Percentiles rank a stretch among this genome's conserved stretches.
These are phyloP conservation scores for Penicillium simplicissimum DNA, from an alignment of 495 filamentous ascomycete genomes.

Conservation along the genomic window DNA sequence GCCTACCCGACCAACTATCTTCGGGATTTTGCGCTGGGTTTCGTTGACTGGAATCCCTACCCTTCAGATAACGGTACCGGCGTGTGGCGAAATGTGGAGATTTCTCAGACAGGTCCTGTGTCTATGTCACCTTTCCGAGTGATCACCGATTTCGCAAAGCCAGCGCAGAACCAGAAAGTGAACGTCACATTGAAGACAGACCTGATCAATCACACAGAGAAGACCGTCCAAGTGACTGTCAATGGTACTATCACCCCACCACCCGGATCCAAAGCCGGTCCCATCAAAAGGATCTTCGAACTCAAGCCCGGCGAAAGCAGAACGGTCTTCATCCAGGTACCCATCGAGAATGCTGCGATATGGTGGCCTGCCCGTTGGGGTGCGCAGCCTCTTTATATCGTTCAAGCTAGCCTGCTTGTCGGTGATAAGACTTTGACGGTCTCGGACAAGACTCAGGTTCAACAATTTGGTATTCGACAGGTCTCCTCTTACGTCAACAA, in stretches of 20 bases:
- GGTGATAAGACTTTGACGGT: constrained; percentile 19
- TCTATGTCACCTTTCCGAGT: constrained; percentile 52
- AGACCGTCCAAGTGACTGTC: constrained; percentile 35
- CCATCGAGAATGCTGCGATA: constrained; percentile 57
- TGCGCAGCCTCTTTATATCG: constrained; percentile 66
- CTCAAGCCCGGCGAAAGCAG: constrained; percentile 41
- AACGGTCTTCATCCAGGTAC: constrained; percentile 36
- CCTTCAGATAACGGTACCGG: constrained; percentile 61
- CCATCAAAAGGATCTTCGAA: constrained; percentile 33
- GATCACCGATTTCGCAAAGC: constrained; percentile 41
- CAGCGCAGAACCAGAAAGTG: constrained; percentile 27
- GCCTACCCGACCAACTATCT: constrained; percentile 61
- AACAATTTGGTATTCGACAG: constrained; percentile 56
- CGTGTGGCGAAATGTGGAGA: constrained; percentile 61
- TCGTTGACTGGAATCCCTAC: constrained; percentile 67
- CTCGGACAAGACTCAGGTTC: constrained; percentile 44
- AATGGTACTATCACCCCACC: constrained; percentile 38
- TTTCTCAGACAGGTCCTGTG: constrained; percentile 58
- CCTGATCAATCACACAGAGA: constrained; percentile 50
- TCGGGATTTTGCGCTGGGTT: constrained; percentile 59
- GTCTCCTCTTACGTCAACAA: constrained; percentile 52
- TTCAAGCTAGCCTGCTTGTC: constrained; percentile 41
- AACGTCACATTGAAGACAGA: constrained; percentile 48
- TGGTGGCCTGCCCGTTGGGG: constrained; percentile 84
- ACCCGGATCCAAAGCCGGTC: constrained; percentile 15